phyloP scores from a whole-genome alignment of 2,329 filamentous ascomycete species.

The Dactylellina sp. region DNA sequence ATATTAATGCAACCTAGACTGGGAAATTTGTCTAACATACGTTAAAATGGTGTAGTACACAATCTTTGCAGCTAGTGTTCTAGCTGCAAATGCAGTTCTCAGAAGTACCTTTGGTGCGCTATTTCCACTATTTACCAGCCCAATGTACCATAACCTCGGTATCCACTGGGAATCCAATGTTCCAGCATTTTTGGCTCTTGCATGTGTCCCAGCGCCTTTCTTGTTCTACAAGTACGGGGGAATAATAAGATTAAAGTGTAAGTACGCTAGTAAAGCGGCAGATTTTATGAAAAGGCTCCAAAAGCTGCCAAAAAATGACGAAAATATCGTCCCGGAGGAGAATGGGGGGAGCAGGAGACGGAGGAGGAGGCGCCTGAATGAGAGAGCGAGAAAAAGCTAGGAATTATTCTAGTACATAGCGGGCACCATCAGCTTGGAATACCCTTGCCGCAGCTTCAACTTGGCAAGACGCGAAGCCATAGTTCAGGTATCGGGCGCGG shows the following conservation, averaged over 20 bases:
- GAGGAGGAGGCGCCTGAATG: too few relatives aligned
- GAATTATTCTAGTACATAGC: too few relatives aligned
- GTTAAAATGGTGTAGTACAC: slow-evolving; percentile 22
- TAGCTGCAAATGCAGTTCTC: slow-evolving; percentile 75
- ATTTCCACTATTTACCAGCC: slow-evolving; percentile 35
- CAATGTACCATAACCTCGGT: slow-evolving; percentile 69
- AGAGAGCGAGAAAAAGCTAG: too few relatives aligned
- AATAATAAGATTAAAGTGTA: slow-evolving; percentile 73
- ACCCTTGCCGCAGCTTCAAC: too few relatives aligned
- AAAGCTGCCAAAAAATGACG: too few relatives aligned
- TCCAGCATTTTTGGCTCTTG: slow-evolving; percentile 80
- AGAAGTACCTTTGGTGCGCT: slow-evolving; percentile 43
- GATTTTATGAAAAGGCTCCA: slow-evolving; percentile 69
- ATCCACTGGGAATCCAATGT: slow-evolving; percentile 75
- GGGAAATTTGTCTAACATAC: background rate
- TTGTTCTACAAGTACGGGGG: slow-evolving; percentile 80
- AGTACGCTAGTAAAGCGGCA: slow-evolving; percentile 76
- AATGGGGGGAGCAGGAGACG: too few relatives aligned
- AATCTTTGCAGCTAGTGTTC: slow-evolving; percentile 77
- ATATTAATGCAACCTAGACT: background rate
- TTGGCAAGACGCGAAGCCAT: too few relatives aligned
- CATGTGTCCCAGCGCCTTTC: slow-evolving; percentile 80
- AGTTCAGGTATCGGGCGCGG: too few relatives aligned
- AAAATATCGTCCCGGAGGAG: too few relatives aligned
- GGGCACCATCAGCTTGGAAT: too few relatives aligned